Base-by-base conservation (phyloP, 352 stramenopile species). In the Phytopythium litorale region DNA sequence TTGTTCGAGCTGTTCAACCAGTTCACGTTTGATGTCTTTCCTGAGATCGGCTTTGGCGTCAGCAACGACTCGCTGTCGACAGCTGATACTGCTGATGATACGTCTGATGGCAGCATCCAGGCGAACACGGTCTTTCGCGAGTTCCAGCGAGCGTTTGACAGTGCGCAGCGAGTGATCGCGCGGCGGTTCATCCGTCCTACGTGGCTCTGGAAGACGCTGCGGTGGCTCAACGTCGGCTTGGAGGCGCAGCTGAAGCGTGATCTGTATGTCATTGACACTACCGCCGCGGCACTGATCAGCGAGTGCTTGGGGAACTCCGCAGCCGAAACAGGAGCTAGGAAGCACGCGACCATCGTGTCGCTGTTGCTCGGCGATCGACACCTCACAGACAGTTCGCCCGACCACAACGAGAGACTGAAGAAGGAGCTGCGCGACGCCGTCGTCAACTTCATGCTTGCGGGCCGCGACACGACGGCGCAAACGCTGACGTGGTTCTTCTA, bases 381-480 rank as follows among this genome's bases (percentile, higher is more conserved):
- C 8, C 35, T 38, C 35, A 15, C 35, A 75, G 30, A 69, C 15
- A 15, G 9, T 49, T 9, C 15, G 1, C 7, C 58, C 23, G 49
- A 64, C 43, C 38, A 71, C n/a, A 49, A 68, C 9, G 65, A 81
- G 28, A 66, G 70, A 23, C 68, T 67, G 30, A 80, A 70, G 35
- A 38, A 38, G 35, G 35, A 38, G 55, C 50, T 93, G 32, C 69
- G 81, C 13, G 79, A 92, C 62, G 73, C 92, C 43, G 71, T 92
- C 19, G 69, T 94, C 32, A 83, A 80, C 37, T 88, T 94, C 52
- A 66, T 92, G 54, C 81, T 88, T n/a, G 85, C 81, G 46, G 85
- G 85, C 19, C 68, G 84, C 23, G 85, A 94, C 66, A 88, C 83
- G 0, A 91, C 84, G 0, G 67, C 85, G 16, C 67, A 74, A 54